Percentiles rank a stretch among this genome's conserved stretches.
These are phyloP conservation scores for Kodamaea jinghongensis DNA, from an alignment of 805 yeast genomes.

Conservation along the genomic window DNA sequence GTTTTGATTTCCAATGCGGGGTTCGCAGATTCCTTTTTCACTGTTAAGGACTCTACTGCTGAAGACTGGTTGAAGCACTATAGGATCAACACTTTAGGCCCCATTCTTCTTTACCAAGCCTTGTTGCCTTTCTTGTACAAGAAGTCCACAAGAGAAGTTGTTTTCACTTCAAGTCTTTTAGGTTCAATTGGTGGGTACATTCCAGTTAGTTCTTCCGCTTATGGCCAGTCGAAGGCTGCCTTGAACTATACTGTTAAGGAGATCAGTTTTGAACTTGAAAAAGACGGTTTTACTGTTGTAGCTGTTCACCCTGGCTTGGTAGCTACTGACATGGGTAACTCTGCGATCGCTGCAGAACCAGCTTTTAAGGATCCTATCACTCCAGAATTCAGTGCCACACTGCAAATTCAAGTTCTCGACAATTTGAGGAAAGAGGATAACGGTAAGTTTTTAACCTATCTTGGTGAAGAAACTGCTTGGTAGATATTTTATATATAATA, in stretches of 20 bases:
- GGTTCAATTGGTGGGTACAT: constrained; percentile 25
- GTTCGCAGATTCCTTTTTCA: constrained; percentile 7
- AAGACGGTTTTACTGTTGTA: constrained; percentile 23
- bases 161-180: constrained; percentile 25
- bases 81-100: constrained; percentile 27
- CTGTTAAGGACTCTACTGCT: constrained; percentile 16
- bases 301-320: constrained; percentile 27
- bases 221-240: constrained; percentile 38
- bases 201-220: constrained; percentile 19
- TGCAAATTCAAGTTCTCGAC: constrained; percentile 14
- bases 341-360: not conserved
- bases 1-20: constrained; percentile 37
- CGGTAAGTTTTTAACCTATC: constrained; percentile 24
- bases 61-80: constrained; percentile 17
- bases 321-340: constrained; percentile 1
- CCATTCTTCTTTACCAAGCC: constrained; percentile 26
- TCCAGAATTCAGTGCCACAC: not conserved
- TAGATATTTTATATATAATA: too few species aligned
- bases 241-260: constrained; percentile 25
- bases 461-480: constrained; percentile 15
- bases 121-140: constrained; percentile 26
- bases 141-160: constrained; percentile 21
- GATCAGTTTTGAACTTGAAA: constrained; percentile 21
- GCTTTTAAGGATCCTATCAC: not conserved
- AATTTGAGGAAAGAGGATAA: constrained; percentile 19